These are phyloP conservation scores for Rhizopus sp. DNA, from an alignment of 371 early-diverging fungal species.

Conservation along the genomic window DNA sequence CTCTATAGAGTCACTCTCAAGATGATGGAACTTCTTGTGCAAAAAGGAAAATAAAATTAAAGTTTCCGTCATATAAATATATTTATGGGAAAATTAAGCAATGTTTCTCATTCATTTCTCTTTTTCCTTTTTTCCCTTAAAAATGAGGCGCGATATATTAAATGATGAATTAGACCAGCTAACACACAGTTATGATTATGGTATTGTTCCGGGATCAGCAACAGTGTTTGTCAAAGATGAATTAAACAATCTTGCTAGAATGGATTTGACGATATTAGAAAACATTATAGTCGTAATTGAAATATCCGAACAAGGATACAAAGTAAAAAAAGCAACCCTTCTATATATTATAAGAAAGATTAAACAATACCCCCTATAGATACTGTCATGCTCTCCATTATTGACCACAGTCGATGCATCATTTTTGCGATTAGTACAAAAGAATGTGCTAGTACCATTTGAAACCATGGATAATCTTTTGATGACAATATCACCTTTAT, in stretches of 20 bases:
- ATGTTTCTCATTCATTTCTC: not conserved
- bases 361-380: constrained; percentile 16
- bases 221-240: constrained; percentile 46
- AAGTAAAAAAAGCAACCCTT: constrained; percentile 23
- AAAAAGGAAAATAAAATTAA: too few relatives aligned
- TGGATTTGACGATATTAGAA: constrained; percentile 46
- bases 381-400: constrained; percentile 36
- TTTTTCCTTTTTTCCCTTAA: constrained; percentile 3
- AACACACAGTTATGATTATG: constrained; percentile 41
- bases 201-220: constrained; percentile 51
- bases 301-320: constrained; percentile 36
- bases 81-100: constrained; percentile 1
- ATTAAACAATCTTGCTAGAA: constrained; percentile 27
- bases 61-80: too few relatives aligned
- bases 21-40: too few relatives aligned
- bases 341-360: not conserved
- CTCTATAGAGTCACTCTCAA: too few relatives aligned
- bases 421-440: constrained; percentile 25
- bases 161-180: constrained; percentile 25
- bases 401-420: constrained; percentile 20
- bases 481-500: constrained; percentile 43
- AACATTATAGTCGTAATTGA: constrained; percentile 45
- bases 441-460: constrained; percentile 29
- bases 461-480: constrained; percentile 45
- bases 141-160: constrained; percentile 14